Evolutionary conservation across 2,329 filamentous ascomycete species (phyloP).

Genomic region (Penicillium italicum): DNA sequence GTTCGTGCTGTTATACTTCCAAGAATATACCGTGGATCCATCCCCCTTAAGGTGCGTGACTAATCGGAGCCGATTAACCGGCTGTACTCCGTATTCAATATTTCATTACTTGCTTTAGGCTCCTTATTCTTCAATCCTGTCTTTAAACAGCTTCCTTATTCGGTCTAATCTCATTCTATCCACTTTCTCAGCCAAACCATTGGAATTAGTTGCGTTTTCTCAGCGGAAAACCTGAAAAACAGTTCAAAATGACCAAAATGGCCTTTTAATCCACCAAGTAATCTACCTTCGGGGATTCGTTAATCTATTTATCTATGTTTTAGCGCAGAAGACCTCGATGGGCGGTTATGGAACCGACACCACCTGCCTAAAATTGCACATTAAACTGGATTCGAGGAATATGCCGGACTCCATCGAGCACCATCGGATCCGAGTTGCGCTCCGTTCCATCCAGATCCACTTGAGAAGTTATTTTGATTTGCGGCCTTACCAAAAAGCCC

Average conservation of each 20-base stretch:
- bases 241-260: neutral
- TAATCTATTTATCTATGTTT: neutral
- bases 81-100: neutral
- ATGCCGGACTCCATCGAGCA: neutral
- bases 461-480: neutral
- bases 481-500: neutral
- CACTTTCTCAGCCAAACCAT: neutral
- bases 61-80: neutral
- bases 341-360: neutral
- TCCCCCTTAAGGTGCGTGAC: neutral
- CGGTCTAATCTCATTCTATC: too few species aligned
- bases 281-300: too few species aligned
- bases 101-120: neutral
- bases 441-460: slow-evolving; percentile 7
- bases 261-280: neutral
- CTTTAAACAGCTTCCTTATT: too few species aligned
- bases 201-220: neutral
- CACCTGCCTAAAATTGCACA: slow-evolving; percentile 12
- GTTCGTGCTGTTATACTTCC: slow-evolving; percentile 4
- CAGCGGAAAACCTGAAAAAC: neutral
- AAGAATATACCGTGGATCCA: neutral
- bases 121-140: neutral
- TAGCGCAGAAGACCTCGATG: neutral
- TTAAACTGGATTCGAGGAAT: neutral
- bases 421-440: slow-evolving; percentile 5